Conservation (phyloP, 257 asterid species). For the Gynochthodes officinalis region DNA sequence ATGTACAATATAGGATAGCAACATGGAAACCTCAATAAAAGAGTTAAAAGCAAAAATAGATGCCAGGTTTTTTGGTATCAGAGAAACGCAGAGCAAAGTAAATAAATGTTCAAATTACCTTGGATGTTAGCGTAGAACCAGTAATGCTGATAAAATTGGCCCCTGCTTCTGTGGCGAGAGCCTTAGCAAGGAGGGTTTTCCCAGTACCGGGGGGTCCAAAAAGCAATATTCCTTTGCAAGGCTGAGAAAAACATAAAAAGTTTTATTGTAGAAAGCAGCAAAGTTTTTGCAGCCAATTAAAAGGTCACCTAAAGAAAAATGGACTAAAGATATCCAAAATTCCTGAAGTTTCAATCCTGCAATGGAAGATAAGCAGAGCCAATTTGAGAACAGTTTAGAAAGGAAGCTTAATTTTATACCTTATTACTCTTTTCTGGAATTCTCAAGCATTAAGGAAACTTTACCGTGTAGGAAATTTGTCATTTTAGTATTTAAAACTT, state of each 20-base stretch:
- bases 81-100: neutral
- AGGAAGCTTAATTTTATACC: neutral
- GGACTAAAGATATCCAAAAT: neutral
- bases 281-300: neutral
- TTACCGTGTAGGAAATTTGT: neutral
- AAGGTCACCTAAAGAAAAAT: too few relatives aligned
- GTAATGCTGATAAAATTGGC: constrained; percentile 95
- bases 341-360: neutral
- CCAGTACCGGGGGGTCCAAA: constrained; percentile 99
- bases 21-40: neutral
- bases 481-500: neutral
- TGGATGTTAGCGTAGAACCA: constrained; percentile 97
- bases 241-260: constrained; percentile 42
- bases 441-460: neutral
- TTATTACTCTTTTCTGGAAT: neutral
- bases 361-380: neutral
- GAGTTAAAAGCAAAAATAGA: too few relatives aligned
- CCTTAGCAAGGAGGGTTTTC: constrained; percentile 96
- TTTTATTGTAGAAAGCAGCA: constrained; percentile 5
- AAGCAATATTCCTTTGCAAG: constrained; percentile 97
- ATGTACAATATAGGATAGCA: neutral
- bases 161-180: constrained; percentile 98
- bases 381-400: neutral
- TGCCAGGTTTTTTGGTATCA: too few relatives aligned
- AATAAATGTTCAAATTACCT: constrained; percentile 40